These are phyloP conservation scores for Hyaloscypha bicolor DNA, from an alignment of 495 filamentous ascomycete genomes.

Conservation along the genomic window DNA sequence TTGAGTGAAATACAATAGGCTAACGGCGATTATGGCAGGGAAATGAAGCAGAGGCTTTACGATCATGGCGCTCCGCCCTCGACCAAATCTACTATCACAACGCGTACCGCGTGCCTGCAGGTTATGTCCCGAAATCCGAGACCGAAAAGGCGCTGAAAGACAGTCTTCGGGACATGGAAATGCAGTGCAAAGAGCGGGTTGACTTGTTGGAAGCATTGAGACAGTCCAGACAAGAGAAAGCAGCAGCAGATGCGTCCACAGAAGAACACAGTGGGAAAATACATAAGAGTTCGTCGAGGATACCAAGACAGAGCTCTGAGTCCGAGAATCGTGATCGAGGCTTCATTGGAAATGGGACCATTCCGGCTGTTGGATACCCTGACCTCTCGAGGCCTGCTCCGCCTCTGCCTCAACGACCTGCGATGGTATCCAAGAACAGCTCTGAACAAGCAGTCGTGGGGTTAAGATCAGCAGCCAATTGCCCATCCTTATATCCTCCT, in stretches of 20 bases:
- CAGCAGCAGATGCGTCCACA: slow-evolving; percentile 14
- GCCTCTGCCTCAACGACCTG: slow-evolving; percentile 64
- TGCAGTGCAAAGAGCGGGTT: slow-evolving; percentile 93
- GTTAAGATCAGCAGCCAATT: slow-evolving; percentile 20
- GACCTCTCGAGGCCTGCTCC: slow-evolving; percentile 66
- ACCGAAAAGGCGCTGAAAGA: slow-evolving; percentile 84
- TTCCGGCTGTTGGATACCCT: slow-evolving; percentile 75
- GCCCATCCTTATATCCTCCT: background rate
- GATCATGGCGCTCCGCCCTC: slow-evolving; percentile 88
- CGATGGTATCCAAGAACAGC: slow-evolving; percentile 49
- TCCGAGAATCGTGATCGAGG: slow-evolving; percentile 43
- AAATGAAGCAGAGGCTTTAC: slow-evolving; percentile 88
- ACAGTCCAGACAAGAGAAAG: slow-evolving; percentile 61
- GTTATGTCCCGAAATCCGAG: slow-evolving; percentile 74
- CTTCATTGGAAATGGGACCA: slow-evolving; percentile 78
- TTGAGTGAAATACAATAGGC: background rate
- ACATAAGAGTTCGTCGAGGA: slow-evolving; percentile 20
- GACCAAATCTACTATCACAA: slow-evolving; percentile 91
- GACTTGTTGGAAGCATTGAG: slow-evolving; percentile 83
- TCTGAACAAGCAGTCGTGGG: slow-evolving; percentile 49
- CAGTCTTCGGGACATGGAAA: slow-evolving; percentile 77
- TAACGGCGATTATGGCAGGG: slow-evolving; percentile 53
- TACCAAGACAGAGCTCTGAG: slow-evolving; percentile 23
- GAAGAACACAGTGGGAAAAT: slow-evolving; percentile 28
- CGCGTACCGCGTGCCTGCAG: slow-evolving; percentile 68